phyloP scores from a whole-genome alignment of 2,329 filamentous ascomycete genomes.

The Zalaria sp. region DNA sequence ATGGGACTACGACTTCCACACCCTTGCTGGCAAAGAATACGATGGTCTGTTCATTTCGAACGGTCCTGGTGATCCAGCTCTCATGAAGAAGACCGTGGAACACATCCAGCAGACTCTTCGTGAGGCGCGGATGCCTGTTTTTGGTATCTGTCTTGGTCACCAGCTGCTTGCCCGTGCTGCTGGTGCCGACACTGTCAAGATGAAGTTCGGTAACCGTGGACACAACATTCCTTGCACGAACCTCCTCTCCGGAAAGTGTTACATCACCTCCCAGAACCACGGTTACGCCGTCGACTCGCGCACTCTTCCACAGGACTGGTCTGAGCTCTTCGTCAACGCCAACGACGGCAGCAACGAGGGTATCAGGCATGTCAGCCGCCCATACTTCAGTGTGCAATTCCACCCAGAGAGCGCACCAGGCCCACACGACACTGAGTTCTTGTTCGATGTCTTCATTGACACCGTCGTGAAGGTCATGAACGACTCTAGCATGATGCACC shows the following conservation, averaged over 20 bases:
- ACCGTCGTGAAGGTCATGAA: slow-evolving; percentile 61
- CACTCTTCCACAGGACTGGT: slow-evolving; percentile 66
- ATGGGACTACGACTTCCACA: slow-evolving; percentile 86
- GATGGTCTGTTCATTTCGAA: slow-evolving; percentile 97
- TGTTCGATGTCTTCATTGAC: slow-evolving; percentile 93
- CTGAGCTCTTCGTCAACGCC: slow-evolving; percentile 92
- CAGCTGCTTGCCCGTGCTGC: slow-evolving; percentile 82
- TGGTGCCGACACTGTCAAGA: slow-evolving; percentile 76
- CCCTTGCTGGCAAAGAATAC: slow-evolving; percentile 65
- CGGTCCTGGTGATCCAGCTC: slow-evolving; percentile 87
- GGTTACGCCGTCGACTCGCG: slow-evolving; percentile 81
- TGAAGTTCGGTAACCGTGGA: slow-evolving; percentile 98
- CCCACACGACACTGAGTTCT: slow-evolving; percentile 85
- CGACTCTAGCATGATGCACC: slow-evolving; percentile 50
- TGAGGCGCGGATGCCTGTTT: slow-evolving; percentile 72
- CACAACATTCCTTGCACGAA: slow-evolving; percentile 98
- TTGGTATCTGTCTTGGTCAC: slow-evolving; percentile 92
- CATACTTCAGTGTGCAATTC: slow-evolving; percentile 99
- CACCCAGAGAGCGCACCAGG: slow-evolving; percentile 95
- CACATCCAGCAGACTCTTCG: slow-evolving; percentile 65
- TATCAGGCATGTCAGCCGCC: slow-evolving; percentile 72
- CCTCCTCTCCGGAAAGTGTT: slow-evolving; percentile 87
- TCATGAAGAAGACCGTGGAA: slow-evolving; percentile 64
- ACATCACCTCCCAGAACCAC: slow-evolving; percentile 98
- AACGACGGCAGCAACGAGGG: slow-evolving; percentile 98